phyloP scores from a whole-genome alignment of 768 basidiomycete genomes.

The Psilocybe tampanensis region DNA sequence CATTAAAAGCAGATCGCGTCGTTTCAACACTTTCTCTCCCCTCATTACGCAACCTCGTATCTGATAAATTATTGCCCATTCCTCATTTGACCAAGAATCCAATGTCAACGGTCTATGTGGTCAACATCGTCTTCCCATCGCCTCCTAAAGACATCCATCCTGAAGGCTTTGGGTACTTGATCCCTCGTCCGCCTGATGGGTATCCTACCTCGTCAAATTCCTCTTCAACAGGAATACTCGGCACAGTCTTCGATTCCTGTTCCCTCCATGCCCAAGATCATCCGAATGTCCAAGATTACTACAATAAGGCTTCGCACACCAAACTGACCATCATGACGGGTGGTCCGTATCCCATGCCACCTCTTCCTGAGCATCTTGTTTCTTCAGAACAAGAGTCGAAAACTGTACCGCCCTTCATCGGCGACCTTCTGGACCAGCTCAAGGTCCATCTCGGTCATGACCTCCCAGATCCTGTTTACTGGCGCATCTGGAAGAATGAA shows the following conservation, averaged over 20 bases:
- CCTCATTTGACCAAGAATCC: conserved; percentile 75
- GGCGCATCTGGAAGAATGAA: conserved; percentile 53
- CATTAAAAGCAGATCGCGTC: conserved; percentile 57
- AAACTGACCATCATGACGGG: conserved; percentile 93
- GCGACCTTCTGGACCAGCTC: conserved; percentile 40
- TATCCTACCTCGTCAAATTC: conserved; percentile 37
- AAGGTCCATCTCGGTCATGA: conserved; percentile 44
- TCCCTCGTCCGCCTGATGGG: conserved; percentile 71
- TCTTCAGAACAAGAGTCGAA: conserved; percentile 16
- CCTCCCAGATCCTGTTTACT: conserved; percentile 59
- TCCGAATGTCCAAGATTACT: conserved; percentile 22
- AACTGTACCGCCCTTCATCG: conserved; percentile 25
- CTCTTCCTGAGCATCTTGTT: conserved; percentile 27
- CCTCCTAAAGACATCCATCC: conserved; percentile 63
- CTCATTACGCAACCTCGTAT: conserved; percentile 46
- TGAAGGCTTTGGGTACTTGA: conserved; percentile 91
- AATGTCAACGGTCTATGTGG: conserved; percentile 79
- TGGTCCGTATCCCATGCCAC: conserved; percentile 59
- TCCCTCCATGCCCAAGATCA: conserved; percentile 60
- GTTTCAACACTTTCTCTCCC: conserved; percentile 79
- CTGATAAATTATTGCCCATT: conserved; percentile 31
- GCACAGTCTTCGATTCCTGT: conserved; percentile 89
- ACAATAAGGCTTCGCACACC: conserved; percentile 43
- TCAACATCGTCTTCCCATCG: conserved; percentile 82
- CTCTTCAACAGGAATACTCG: conserved; percentile 57